phyloP scores from a whole-genome alignment of 192 early-diverging fungal genomes.

The Coemansia sp. region DNA sequence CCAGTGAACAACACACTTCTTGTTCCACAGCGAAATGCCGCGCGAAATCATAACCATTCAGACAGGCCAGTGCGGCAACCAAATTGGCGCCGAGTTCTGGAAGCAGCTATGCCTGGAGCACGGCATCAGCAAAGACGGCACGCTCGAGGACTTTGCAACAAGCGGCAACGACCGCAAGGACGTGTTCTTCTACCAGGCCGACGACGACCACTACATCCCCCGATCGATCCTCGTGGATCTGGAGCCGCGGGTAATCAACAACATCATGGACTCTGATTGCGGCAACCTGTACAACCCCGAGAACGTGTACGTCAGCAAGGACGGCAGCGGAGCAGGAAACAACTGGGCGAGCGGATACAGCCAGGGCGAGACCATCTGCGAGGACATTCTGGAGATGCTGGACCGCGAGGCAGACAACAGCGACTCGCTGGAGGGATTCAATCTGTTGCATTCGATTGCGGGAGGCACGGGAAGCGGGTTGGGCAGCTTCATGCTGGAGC shows the following conservation, averaged over 20 bases:
- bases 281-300: conserved; percentile 96
- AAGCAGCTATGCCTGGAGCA: conserved; percentile 88
- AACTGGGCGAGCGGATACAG: conserved; percentile 93
- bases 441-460: conserved; percentile 94
- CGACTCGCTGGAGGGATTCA: conserved; percentile 95
- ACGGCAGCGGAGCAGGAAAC: conserved; percentile 97
- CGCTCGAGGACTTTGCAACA: conserved; percentile 86
- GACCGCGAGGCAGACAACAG: conserved; percentile 94
- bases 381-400: conserved; percentile 95
- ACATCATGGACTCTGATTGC: conserved; percentile 79
- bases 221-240: conserved; percentile 88
- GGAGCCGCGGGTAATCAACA: conserved; percentile 93
- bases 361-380: conserved; percentile 80
- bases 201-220: conserved; percentile 98
- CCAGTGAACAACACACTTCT: too few relatives aligned
- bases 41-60: conserved; percentile 97
- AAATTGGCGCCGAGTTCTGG: conserved; percentile 98
- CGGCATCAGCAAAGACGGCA: conserved; percentile 92
- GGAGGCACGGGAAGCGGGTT: conserved; percentile 98
- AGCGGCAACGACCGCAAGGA: conserved; percentile 91
- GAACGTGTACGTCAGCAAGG: conserved; percentile 88
- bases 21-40: conserved; percentile 54
- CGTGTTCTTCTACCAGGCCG: conserved; percentile 99
- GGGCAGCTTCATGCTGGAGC: conserved; percentile 88
- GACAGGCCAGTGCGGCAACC: conserved; percentile 97